Evolutionary conservation across 2,329 filamentous ascomycete species (phyloP), one percentile per base, ranked within the genome.

Genomic region (Alternaria burnsii): DNA sequence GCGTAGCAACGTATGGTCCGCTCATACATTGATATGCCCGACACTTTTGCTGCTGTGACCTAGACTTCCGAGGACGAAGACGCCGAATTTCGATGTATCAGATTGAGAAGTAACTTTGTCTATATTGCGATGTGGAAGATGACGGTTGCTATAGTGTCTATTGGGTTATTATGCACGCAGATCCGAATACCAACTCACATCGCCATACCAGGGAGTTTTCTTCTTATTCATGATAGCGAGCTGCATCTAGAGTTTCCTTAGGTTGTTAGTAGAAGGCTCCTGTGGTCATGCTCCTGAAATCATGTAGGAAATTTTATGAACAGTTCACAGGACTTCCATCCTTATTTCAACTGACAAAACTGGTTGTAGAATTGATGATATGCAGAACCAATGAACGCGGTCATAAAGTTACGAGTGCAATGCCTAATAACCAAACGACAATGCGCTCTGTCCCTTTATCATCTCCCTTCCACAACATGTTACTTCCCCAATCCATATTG

Each of bases 401-500:
- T 36, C 32, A 24, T 9, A n/a, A 38, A 4, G 5, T 20, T 16
- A 26, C 46, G 18, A 8, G 32, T 50, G 20, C 32, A 50, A 18
- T 34, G 32, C 5, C 30, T 7, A 48, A 48, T 28, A n/a, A 38
- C 20, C n/a, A 38, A 36, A 36, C 30, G 30, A 48, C 30, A 36
- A 26, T 24, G 5, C 43, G 36, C 6, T 52, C 43, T 24, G 22
- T 44, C 32, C 44, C 11, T 30, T 34, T 28, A 24, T 41, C 18
- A 22, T 40, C 12, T 20, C 20, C 47, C 52, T 59, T 32, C 36
- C 58, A 59, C 58, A 56, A 47, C 58, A 44, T 47, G 20, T 22
- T 18, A 32, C 30, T 24, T 40, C 36, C 30, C 46, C 40, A 14
- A 16, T 42, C 40, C 24, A 42, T 63, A 63, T 63, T 60, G 54